Evolutionary conservation across 2,329 filamentous ascomycete genomes (phyloP).

Genomic region (Chalaropsis thielavioides): DNA sequence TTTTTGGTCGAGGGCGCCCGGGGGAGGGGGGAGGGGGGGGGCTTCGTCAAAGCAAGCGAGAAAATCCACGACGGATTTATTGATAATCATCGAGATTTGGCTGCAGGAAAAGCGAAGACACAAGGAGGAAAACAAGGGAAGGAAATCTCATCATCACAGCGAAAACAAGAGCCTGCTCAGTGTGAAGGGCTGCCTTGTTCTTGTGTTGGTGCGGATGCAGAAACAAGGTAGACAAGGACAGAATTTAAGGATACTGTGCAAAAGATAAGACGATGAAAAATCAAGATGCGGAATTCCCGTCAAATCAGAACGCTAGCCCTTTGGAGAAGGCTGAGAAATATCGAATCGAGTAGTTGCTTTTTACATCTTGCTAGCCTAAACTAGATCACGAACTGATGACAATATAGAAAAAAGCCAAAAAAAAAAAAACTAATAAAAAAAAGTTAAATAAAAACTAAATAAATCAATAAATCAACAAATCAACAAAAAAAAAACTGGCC

Average conservation of each 20-base stretch:
- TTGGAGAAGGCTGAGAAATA: not conserved
- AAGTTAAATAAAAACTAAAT: not conserved
- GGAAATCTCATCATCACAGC: not conserved
- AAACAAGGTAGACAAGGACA: too few relatives aligned
- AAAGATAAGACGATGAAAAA: not conserved
- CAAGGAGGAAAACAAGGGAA: not conserved
- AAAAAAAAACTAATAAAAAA: not conserved
- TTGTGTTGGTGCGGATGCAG: too few relatives aligned
- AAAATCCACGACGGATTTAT: slow-evolving; percentile 10
- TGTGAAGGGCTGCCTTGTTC: not conserved
- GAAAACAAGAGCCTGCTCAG: not conserved
- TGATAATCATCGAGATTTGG: slow-evolving; percentile 10
- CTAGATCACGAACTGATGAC: not conserved
- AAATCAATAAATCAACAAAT: not conserved
- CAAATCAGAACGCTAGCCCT: not conserved
- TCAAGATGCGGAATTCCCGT: not conserved
- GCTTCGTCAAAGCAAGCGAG: slow-evolving; percentile 13
- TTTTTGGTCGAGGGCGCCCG: slow-evolving; percentile 6
- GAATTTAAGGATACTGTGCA: not conserved
- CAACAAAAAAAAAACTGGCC: not conserved
- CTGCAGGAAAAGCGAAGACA: not conserved
- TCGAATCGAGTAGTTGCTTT: not conserved
- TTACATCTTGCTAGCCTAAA: not conserved
- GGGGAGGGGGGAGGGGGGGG: too few relatives aligned
- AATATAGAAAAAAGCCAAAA: not conserved